These are phyloP conservation scores for Acacia acuminata DNA, from an alignment of 306 rosid genomes.

Conservation along the genomic window DNA sequence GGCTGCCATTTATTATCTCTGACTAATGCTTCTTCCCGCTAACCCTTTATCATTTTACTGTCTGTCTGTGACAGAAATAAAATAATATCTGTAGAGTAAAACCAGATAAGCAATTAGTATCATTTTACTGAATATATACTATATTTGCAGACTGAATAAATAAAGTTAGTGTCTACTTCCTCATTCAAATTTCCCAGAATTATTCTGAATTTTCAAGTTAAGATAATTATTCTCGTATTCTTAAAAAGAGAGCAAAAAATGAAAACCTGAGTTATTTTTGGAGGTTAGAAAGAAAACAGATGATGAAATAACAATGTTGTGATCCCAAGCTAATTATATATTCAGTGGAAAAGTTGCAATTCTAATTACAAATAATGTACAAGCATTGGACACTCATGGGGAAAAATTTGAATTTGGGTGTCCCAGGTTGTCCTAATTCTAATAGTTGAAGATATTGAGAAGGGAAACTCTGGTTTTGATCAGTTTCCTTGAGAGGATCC, in stretches of 20 bases:
- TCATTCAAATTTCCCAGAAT: not conserved
- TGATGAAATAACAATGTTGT: not conserved
- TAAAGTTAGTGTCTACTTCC: not conserved
- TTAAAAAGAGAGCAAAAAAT: not conserved
- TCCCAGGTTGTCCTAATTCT: not conserved
- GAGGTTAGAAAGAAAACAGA: not conserved
- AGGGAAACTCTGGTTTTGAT: conserved; percentile 35
- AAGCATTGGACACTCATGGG: conserved; percentile 1
- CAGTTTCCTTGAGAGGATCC: conserved; percentile 31
- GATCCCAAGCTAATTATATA: not conserved
- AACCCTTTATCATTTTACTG: not conserved
- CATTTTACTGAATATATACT: not conserved
- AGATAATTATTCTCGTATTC: not conserved
- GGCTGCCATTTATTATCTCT: not conserved
- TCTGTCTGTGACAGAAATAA: not conserved
- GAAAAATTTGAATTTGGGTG: not conserved
- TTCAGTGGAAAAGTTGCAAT: not conserved
- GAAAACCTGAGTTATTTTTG: not conserved
- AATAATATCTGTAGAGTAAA: not conserved
- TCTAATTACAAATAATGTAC: conserved; percentile 16
- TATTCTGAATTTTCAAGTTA: not conserved
- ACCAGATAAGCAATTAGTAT: not conserved
- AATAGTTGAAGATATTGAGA: conserved; percentile 41
- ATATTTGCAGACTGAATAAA: not conserved
- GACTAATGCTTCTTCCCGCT: not conserved